Percentiles rank a stretch among this genome's conserved stretches.
Conservation (phyloP, 345 rosid genomes). For the Salix suchowensis region DNA sequence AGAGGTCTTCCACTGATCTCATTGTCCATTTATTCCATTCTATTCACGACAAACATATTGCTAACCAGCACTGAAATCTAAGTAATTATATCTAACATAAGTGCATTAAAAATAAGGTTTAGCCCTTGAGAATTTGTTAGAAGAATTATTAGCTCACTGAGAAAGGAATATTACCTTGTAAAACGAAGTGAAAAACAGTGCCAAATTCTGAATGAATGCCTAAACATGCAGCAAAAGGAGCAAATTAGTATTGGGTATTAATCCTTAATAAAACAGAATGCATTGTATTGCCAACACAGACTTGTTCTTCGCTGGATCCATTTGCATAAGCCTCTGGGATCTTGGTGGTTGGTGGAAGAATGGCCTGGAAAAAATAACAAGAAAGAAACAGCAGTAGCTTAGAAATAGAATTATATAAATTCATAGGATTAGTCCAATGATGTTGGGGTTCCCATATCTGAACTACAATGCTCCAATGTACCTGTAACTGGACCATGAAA, state of each 20-base stretch:
- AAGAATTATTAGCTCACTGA: background rate
- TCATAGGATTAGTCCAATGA: background rate
- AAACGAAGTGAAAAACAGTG: slow-evolving; percentile 93
- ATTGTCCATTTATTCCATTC: background rate
- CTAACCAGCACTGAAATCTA: background rate
- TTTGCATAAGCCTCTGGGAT: slow-evolving; percentile 89
- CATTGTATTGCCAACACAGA: slow-evolving; percentile 12
- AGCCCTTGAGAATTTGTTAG: background rate
- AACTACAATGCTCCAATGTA: slow-evolving; percentile 13
- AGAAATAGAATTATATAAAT: background rate
- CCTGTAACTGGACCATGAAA: slow-evolving; percentile 89
- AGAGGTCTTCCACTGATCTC: background rate
- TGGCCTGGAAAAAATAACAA: slow-evolving; percentile 41
- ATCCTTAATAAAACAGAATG: background rate
- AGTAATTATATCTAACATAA: background rate
- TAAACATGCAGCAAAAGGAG: slow-evolving; percentile 26
- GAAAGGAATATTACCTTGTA: slow-evolving; percentile 53
- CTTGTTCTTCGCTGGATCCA: slow-evolving; percentile 92
- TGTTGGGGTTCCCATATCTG: background rate
- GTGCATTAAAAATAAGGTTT: background rate
- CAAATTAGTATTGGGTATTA: background rate
- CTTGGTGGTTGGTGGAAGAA: slow-evolving; percentile 70
- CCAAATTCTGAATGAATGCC: slow-evolving; percentile 99
- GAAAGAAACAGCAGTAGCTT: background rate
- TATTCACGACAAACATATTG: background rate